Base-by-base conservation (phyloP, 2,329 filamentous ascomycete species). In the Aspergillus neoniger region DNA sequence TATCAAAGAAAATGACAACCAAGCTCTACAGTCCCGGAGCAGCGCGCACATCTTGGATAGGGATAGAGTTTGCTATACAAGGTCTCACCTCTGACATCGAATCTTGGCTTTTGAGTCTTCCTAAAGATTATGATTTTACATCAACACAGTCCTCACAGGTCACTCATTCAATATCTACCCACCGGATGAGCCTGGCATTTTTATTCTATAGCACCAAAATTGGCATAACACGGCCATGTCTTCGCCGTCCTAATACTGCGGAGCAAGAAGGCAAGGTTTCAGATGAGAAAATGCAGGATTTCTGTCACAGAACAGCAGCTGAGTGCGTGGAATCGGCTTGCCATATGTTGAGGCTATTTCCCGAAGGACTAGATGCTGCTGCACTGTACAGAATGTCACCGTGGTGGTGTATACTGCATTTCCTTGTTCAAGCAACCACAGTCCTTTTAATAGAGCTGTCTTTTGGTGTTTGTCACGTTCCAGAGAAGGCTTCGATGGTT, bases 381-480 rank as follows among this genome's bases (percentile, higher is more conserved):
- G 64, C 74, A 0, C 65, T 81, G 10, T 71, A 79, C 57, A 71
- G 70, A 17, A 69, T 75, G 15, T 74, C 75, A 1, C 77, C 77
- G 14, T 81, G 79, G 79, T 80, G 78, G 77, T 77, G 73, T 61
- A 72, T 77, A 15, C 67, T 80, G 14, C 78, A 80, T 61, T 78
- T 76, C 55, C 67, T 81, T 6, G 79, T 80, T 69, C 79, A 80
- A 65, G 74, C 79, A 14, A 73, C 75, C 0, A 76, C 76, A 2
- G 71, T 81, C 1, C 70, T 81, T 19, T 72, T 80, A n/a, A 69
- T 80, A 14, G 79, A 81, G 57, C 70, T 81, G 10, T 70, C 77
- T 14, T 80, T 78, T 50, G 67, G 71, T 28, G 72, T 72, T n/a
- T 73, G 78, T 47, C 78, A 80, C 62, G 76, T 77, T 53, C 77